Base-by-base conservation (phyloP, 805 yeast genomes). In the Wickerhamomyces ciferrii region DNA sequence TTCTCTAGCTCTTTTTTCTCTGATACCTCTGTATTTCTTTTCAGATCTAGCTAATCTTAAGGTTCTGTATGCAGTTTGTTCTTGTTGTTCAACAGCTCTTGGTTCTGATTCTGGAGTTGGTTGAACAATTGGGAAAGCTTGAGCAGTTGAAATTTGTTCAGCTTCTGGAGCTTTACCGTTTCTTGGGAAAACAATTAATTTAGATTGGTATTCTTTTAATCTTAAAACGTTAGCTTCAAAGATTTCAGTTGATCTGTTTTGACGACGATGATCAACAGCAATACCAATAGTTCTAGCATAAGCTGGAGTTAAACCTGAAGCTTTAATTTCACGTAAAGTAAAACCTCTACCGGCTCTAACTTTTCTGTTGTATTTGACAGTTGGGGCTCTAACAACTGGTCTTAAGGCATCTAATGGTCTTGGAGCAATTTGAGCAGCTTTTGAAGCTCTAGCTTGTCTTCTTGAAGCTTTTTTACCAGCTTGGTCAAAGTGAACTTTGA, bases 301-400 rank as follows among this genome's bases (percentile, higher is more conserved):
- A 75, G 90, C 87, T 61, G 90, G 76, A 66, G 91, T 75, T 68
- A 88, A 81, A 69, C 96, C 97, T 71, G 88, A 97, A 71, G 97
- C 97, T 83, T 92, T 92, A 69, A 94, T 75, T 84, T 94, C 99
- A 72, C 95, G 95, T 61, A 91, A 80, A 65, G 98, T 80, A 88
- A 94, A 94, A 74, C 99, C 99, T 81, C 94, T 90, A 78, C 99
- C 99, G 66, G 96, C 96, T 83, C 99, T 90, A 63, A 91, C 88
- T 78, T 90, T 92, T 85, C 97, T 88, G 96, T 94, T 94, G 92
- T 94, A 94, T 78, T 83, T 87, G 81, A 89, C 76, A 66, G 99
- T 91, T 76, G 99, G 99, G 69, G 96, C 92, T 81, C 98, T 89
- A 68, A 94, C 98, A 66, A 92, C 79, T 65, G 99, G 99, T 81